Percentiles rank a stretch among this genome's conserved stretches.
phyloP scores from a whole-genome alignment of 805 yeast genomes.

The Yarrowia alimentaria region DNA sequence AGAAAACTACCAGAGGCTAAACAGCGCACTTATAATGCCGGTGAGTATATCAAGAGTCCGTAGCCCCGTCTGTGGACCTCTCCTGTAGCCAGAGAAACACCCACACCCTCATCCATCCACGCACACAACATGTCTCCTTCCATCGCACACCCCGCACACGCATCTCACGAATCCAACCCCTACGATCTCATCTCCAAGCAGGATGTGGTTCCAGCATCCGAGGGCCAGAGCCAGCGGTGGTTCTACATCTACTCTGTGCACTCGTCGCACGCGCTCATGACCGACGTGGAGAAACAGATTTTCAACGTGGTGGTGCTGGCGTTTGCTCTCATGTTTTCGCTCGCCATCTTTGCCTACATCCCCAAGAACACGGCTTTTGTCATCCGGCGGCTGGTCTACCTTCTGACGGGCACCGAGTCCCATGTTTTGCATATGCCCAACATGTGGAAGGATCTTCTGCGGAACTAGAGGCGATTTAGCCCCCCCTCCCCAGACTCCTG shows the following conservation, averaged over 20 bases:
- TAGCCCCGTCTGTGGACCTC: no score
- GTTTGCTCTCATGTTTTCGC: slow-evolving; percentile 4
- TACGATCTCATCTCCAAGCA: slow-evolving; percentile 18
- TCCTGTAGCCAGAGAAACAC: no score
- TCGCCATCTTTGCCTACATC: slow-evolving; percentile 19
- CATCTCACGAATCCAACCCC: slow-evolving; percentile 1
- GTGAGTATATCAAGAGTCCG: slow-evolving; percentile 15
- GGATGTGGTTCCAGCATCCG: slow-evolving; percentile 10
- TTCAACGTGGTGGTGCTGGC: slow-evolving; percentile 21
- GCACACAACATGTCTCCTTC: no score
- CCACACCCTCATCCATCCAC: no score
- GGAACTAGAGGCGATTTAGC: no score
- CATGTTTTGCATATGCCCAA: slow-evolving; percentile 8
- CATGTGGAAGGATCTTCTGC: slow-evolving; percentile 5
- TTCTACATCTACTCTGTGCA: slow-evolving; percentile 21
- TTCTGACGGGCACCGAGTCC: slow-evolving; percentile 1
- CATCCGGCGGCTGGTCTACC: slow-evolving; percentile 5
- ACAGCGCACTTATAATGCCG: slow-evolving; percentile 14
- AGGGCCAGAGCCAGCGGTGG: slow-evolving; percentile 18
- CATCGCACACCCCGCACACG: background rate
- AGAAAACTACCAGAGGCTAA: slow-evolving; percentile 17
- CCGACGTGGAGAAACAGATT: slow-evolving; percentile 8
- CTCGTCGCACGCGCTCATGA: slow-evolving; percentile 25
- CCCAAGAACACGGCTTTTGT: slow-evolving; percentile 17
- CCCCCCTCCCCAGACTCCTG: no score